Evolutionary conservation across 768 basidiomycete species (phyloP), one percentile per base, ranked within the genome.

Genomic region (Exidia glandulosa): DNA sequence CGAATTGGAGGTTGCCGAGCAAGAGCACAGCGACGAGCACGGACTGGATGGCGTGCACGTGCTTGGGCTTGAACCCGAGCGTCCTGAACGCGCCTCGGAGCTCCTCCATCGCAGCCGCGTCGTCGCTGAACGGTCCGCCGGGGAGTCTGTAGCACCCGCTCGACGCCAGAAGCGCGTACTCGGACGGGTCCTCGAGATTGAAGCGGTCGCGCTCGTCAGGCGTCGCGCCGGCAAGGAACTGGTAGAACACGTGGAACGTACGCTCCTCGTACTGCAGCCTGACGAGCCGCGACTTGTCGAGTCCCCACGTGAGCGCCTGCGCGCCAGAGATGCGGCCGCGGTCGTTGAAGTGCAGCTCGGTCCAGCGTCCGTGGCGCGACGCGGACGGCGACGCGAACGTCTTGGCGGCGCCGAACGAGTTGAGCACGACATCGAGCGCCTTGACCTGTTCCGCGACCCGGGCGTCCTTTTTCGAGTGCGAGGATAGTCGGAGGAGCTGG

Each of bases 131-230:
- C 0, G 90, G 90, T 16, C 93, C 92, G 0, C 80, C 76, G 0
- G 94, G 94, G 0, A 97, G 81, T 10, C 91, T 85, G 68, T 96
- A 97, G 65, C 87, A 90, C 12, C 91, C 91, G 7, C 90, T 93
- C 0, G 86, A 87, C 0, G 90, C 85, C 13, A 96, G 76, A 1
- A 95, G 79, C 0, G 86, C 81, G 69, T 95, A 95, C 61, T 90
- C 89, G 0, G 88, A 87, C 0, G 85, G 81, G 64, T 94, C 93
- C n/a, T n/a, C n/a, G n/a, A n/a, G n/a, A n/a, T n/a, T n/a, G n/a
- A n/a, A n/a, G n/a, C 66, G 70, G 63, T 95, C 91, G 2, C 92
- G 81, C 68, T 95, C 93, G 57, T 84, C 75, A 1, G 88, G 77
- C 0, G 86, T 86, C 1, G 90, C 88, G 30, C 93, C 93, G 5